Evolutionary conservation across 1,284 basidiomycete species (phyloP).

Genomic region (Cryptococcus hybrid): DNA sequence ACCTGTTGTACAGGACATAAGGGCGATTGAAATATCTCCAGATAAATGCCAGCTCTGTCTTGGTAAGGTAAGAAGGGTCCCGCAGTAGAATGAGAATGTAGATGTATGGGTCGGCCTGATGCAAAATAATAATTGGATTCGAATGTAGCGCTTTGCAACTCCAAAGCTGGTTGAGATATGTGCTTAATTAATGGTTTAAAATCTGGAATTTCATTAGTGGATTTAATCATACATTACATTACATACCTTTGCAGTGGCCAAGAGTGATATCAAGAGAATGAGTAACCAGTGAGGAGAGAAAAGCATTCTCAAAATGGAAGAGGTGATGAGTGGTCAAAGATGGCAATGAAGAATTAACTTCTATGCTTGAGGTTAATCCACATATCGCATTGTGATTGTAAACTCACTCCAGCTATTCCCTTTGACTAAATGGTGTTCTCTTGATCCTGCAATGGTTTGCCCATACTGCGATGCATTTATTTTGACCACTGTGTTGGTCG

Average conservation of each 20-base stretch:
- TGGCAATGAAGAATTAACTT: too few species aligned
- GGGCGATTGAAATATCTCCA: conserved; percentile 47
- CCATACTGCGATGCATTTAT: neutral
- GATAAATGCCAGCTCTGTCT: conserved; percentile 13
- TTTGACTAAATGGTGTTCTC: neutral
- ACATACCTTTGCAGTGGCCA: conserved; percentile 15
- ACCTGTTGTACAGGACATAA: conserved; percentile 53
- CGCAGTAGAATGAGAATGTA: conserved; percentile 66
- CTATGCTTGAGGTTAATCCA: too few species aligned
- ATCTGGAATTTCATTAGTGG: neutral
- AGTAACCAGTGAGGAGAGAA: conserved; percentile 9
- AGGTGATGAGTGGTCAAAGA: too few species aligned
- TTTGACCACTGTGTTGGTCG: neutral
- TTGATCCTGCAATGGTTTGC: neutral
- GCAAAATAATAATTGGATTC: conserved; percentile 72
- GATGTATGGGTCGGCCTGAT: conserved; percentile 48
- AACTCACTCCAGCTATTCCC: conserved; percentile 10
- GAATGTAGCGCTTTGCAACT: conserved; percentile 61
- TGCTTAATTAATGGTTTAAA: conserved; percentile 20
- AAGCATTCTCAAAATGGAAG: neutral
- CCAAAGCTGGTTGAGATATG: conserved; percentile 56
- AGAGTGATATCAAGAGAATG: conserved; percentile 4
- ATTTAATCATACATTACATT: neutral
- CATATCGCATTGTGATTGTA: too few species aligned
- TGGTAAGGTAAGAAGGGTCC: conserved; percentile 61